phyloP scores from a whole-genome alignment of 2,329 filamentous ascomycete genomes.

The Graphilbum fragrans region DNA sequence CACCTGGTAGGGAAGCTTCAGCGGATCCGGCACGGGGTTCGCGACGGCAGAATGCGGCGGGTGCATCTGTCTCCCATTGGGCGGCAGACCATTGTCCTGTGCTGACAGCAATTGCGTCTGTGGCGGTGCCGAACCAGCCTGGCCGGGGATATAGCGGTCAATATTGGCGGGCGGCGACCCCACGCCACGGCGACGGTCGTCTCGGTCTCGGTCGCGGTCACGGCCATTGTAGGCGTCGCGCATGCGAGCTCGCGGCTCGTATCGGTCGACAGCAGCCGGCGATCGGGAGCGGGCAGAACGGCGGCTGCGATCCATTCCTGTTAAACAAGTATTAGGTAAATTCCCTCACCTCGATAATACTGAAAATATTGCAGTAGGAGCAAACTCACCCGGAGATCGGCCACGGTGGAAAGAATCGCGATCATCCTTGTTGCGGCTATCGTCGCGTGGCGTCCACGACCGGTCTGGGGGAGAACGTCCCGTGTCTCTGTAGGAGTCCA shows the following conservation, averaged over 20 bases:
- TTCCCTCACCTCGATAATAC: background rate
- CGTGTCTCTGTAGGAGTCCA: constrained; percentile 46
- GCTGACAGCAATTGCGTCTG: constrained; percentile 29
- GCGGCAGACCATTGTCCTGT: constrained; percentile 50
- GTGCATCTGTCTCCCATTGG: constrained; percentile 44
- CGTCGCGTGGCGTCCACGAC: constrained; percentile 38
- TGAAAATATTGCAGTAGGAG: background rate
- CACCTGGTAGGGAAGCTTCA: constrained; percentile 65
- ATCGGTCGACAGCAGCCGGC: constrained; percentile 59
- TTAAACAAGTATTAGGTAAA: constrained; percentile 1
- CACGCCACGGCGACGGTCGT: constrained; percentile 53
- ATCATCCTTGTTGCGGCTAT: constrained; percentile 37
- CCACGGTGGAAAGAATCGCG: constrained; percentile 52
- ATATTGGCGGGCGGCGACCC: constrained; percentile 58
- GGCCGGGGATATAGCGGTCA: constrained; percentile 73
- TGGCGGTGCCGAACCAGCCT: constrained; percentile 17
- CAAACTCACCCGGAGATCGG: constrained; percentile 55
- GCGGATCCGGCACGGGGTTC: constrained; percentile 62
- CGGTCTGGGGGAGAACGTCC: constrained; percentile 42
- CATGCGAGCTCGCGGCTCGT: constrained; percentile 54
- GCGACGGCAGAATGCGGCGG: constrained; percentile 28
- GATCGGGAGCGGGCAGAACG: constrained; percentile 58
- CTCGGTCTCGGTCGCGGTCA: constrained; percentile 28
- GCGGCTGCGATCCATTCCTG: constrained; percentile 43
- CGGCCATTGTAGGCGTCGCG: constrained; percentile 51